Percentiles rank a stretch among this genome's conserved stretches.
phyloP scores from a whole-genome alignment of 2,329 filamentous ascomycete species.

The Chrysoporthe cubensis region DNA sequence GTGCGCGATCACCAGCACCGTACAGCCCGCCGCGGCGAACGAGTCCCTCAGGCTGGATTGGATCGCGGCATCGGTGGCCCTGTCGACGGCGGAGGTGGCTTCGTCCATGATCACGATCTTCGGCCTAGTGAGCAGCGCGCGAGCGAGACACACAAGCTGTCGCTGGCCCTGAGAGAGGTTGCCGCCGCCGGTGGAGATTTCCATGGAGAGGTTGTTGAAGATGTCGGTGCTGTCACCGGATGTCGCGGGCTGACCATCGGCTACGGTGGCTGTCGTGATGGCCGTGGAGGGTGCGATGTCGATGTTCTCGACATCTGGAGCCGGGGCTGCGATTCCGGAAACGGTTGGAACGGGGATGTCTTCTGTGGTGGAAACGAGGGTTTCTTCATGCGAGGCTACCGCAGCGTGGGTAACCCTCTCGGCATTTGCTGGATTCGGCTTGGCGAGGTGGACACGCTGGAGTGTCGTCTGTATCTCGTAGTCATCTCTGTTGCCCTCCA shows the following conservation, averaged over 20 bases:
- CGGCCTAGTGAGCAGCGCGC: conserved; percentile 46
- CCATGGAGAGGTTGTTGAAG: conserved; percentile 39
- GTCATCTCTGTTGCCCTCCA: conserved; percentile 63
- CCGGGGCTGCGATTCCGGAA: conserved; percentile 8
- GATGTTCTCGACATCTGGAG: conserved; percentile 10
- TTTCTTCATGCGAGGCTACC: conserved; percentile 29
- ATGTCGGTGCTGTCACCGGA: conserved; percentile 32
- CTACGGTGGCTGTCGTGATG: conserved; percentile 16
- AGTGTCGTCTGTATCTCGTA: conserved; percentile 64
- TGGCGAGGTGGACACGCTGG: conserved; percentile 63
- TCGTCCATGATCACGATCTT: conserved; percentile 49
- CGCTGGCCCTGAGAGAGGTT: conserved; percentile 51
- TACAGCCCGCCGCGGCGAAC: conserved; percentile 55
- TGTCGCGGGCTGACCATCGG: conserved; percentile 6
- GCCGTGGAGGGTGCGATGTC: conserved; percentile 15
- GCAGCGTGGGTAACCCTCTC: conserved; percentile 37
- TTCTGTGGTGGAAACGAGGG: conserved; percentile 28
- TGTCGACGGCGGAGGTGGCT: conserved; percentile 56
- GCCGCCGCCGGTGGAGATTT: conserved; percentile 39
- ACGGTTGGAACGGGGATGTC: conserved; percentile 13
- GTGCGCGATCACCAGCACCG: conserved; percentile 51
- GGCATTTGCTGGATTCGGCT: conserved; percentile 44
- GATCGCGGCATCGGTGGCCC: conserved; percentile 59
- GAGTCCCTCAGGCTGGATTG: conserved; percentile 57
- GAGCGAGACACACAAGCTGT: conserved; percentile 53